phyloP scores from a whole-genome alignment of 108 stramenopile species.

The Skeletonema costatum region DNA sequence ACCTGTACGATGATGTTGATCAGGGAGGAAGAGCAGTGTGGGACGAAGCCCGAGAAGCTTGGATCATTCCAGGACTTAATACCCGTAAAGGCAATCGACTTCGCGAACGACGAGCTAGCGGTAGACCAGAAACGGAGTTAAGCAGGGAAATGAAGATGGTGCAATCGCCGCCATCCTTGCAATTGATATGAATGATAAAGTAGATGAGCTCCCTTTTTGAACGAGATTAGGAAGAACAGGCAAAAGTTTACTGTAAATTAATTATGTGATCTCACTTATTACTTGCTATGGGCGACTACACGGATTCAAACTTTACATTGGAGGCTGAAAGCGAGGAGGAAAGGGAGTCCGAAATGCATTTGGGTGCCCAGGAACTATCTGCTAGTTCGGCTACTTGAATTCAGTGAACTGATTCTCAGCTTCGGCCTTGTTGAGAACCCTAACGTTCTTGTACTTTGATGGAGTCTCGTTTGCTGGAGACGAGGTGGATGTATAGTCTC shows the following conservation, averaged over 20 bases:
- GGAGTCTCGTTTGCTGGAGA: not conserved
- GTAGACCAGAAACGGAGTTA: conserved; percentile 80
- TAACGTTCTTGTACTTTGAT: conserved; percentile 1
- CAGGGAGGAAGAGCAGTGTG: conserved; percentile 70
- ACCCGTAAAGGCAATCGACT: not conserved
- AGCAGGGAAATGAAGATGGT: conserved; percentile 64
- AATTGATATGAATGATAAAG: conserved; percentile 35
- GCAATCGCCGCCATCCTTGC: conserved; percentile 41
- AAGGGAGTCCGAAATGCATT: too few species aligned
- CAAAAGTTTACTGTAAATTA: not conserved
- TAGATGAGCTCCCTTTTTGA: conserved; percentile 19
- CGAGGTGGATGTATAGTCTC: not conserved
- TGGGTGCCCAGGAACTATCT: too few species aligned
- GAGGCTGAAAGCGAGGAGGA: too few species aligned
- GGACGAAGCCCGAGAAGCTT: conserved; percentile 74
- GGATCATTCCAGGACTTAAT: conserved; percentile 59
- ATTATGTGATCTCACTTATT: too few species aligned
- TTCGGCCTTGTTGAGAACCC: conserved; percentile 4
- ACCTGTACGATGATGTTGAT: conserved; percentile 58
- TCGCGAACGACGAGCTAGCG: conserved; percentile 47
- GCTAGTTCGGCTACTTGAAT: not conserved
- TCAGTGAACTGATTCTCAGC: not conserved
- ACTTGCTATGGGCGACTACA: too few species aligned
- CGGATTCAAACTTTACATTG: too few species aligned
- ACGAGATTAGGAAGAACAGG: not conserved